Base-by-base conservation (phyloP, 768 basidiomycete genomes). In the Russula compacta region DNA sequence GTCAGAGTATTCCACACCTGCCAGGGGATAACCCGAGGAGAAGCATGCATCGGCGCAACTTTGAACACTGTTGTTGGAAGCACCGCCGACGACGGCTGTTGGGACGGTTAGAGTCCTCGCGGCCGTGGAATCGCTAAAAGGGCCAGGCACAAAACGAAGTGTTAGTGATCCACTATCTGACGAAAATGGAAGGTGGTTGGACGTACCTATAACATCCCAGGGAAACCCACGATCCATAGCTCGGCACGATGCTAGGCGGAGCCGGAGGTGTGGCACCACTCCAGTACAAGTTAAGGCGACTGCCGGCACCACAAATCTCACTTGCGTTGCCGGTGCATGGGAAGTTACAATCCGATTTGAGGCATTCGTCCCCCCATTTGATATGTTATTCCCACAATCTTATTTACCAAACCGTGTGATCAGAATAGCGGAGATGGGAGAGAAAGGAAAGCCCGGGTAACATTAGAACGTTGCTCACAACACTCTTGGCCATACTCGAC, bases 191-290 rank as follows among this genome's bases (percentile, higher is more conserved):
- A 52, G 32, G 46, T 29, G 24, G 3, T 29, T 29, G 6, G 29
- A 67, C 77, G 61, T 67, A 86, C 87, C 74, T 84, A 73, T 81
- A 89, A 69, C 89, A 91, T n/a, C 89, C 89, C 35, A 89, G 77
- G 0, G 82, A 84, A 6, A 73, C 69, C 87, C 88, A 90, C 33
- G 79, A 74, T 4, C 85, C 87, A 35, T 85, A 78, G 51, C 70
- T 79, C 4, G 78, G 74, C 0, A 80, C 77, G 24, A 80, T 81
- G 17, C 73, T 64, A 0, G 88, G 86, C 14, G 79, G 71, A 0
- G 82, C 64, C 14, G 87, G 82, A 32, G 86, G 83, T 12, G 74
- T 57, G 35, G 71, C 71, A 17, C 86, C 86, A 64, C 78, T 86
- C 79, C 78, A 82, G 72, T 82, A 89, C 4, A 89, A 69, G 66